Percentiles rank a stretch among this genome's conserved stretches.
phyloP scores from a whole-genome alignment of 2,329 filamentous ascomycete genomes.

The Trichoderma aggressivum region DNA sequence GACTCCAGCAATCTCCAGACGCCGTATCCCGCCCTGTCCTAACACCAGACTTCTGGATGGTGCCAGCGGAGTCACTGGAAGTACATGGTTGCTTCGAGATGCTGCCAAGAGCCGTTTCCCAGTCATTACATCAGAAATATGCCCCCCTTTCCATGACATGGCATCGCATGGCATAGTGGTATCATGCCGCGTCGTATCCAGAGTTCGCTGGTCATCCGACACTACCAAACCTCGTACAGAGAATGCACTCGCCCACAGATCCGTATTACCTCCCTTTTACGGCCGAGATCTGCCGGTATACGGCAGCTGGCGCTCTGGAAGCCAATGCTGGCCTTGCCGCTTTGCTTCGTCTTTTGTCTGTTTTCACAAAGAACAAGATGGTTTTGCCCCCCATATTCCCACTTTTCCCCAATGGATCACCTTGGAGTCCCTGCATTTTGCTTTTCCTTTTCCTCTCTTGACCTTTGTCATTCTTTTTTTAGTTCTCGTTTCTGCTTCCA shows the following conservation, averaged over 20 bases:
- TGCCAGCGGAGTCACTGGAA: not conserved
- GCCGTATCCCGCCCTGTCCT: not conserved
- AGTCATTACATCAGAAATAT: not conserved
- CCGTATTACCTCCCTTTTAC: slow-evolving; percentile 14
- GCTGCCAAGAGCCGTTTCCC: slow-evolving; percentile 1
- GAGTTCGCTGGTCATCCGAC: slow-evolving; percentile 10
- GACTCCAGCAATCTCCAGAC: not conserved
- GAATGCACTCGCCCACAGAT: not conserved
- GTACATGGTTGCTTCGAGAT: not conserved
- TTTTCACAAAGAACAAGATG: not conserved
- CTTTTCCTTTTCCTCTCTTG: not conserved
- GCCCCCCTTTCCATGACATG: not conserved
- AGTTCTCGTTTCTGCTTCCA: not conserved
- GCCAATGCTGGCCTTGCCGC: not conserved
- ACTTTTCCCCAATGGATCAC: not conserved
- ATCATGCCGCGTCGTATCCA: slow-evolving; percentile 13
- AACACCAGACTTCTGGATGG: not conserved
- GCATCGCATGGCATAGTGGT: slow-evolving; percentile 6
- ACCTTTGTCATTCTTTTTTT: not conserved
- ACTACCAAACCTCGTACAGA: slow-evolving; percentile 11
- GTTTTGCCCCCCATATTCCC: not conserved
- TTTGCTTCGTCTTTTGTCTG: not conserved
- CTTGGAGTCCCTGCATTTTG: not conserved
- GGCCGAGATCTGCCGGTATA: slow-evolving; percentile 10
- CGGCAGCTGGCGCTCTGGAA: not conserved